phyloP scores from a whole-genome alignment of 1,139 yeast genomes.

The Nakaseomyces bracarensis region DNA sequence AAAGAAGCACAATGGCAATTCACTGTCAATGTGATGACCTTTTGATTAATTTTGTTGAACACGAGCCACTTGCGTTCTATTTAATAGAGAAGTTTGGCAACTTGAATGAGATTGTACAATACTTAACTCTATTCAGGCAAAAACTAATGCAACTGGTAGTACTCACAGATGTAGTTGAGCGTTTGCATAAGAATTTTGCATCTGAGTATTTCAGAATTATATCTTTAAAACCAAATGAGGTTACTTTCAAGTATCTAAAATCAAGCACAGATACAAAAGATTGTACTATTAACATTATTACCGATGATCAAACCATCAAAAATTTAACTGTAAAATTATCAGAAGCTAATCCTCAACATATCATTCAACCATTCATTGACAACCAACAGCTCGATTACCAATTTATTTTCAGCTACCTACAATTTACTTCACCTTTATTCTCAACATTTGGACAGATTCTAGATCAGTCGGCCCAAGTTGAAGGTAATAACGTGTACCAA shows the following conservation, averaged over 20 bases:
- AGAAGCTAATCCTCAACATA: constrained; percentile 30
- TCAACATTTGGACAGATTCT: constrained; percentile 20
- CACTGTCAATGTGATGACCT: constrained; percentile 29
- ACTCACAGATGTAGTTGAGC: constrained; percentile 31
- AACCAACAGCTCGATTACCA: constrained; percentile 26
- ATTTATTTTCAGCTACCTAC: constrained; percentile 30
- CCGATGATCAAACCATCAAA: constrained; percentile 25
- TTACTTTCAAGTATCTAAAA: constrained; percentile 30
- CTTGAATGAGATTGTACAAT: constrained; percentile 25
- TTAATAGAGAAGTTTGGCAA: constrained; percentile 25
- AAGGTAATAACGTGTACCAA: neutral
- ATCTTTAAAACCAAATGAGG: constrained; percentile 30
- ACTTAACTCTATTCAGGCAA: constrained; percentile 27
- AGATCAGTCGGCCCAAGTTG: constrained; percentile 13
- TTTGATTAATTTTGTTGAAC: constrained; percentile 24
- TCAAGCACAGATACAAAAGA: constrained; percentile 24
- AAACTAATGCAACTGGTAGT: constrained; percentile 30
- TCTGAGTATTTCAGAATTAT: constrained; percentile 29
- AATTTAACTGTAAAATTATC: constrained; percentile 28
- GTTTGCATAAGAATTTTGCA: constrained; percentile 28
- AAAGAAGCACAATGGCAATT: constrained; percentile 26
- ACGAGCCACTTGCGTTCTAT: constrained; percentile 26
- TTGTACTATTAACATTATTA: constrained; percentile 29
- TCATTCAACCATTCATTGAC: constrained; percentile 30
- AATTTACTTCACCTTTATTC: constrained; percentile 31